These are phyloP conservation scores for Aspergillus sojae DNA, from an alignment of 2,329 filamentous ascomycete species.

Conservation along the genomic window DNA sequence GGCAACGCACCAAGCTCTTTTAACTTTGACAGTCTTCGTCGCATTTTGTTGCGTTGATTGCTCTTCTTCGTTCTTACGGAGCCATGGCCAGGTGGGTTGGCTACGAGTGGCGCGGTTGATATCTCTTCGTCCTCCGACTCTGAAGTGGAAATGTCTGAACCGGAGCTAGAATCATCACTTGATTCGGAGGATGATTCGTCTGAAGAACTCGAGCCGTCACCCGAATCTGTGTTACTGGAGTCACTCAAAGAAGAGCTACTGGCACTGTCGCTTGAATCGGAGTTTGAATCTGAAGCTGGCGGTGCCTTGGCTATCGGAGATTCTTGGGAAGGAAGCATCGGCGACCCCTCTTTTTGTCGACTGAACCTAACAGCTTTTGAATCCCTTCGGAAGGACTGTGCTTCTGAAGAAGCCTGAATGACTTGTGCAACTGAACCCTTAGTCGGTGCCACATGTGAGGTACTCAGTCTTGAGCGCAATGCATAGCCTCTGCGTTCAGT, in stretches of 20 bases:
- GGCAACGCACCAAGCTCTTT: conserved; percentile 58
- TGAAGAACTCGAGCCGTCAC: conserved; percentile 24
- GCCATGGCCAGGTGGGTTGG: conserved; percentile 53
- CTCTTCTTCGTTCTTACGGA: conserved; percentile 54
- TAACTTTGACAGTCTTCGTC: conserved; percentile 53
- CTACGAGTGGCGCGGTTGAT: conserved; percentile 20
- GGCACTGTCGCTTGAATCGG: conserved; percentile 4
- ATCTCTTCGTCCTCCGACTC: conserved; percentile 39
- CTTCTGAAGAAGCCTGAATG: conserved; percentile 21
- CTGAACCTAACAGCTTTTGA: conserved; percentile 40
- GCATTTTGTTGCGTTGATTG: conserved; percentile 57
- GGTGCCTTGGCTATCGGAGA: conserved; percentile 18
- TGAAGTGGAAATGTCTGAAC: conserved; percentile 30
- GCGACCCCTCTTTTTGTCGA: conserved; percentile 15
- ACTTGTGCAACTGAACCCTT: conserved; percentile 15
- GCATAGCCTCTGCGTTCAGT: conserved; percentile 9
- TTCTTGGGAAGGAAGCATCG: conserved; percentile 14
- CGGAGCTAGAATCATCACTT: conserved; percentile 33
- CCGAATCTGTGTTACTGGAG: conserved; percentile 20
- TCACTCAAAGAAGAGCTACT: conserved; percentile 37
- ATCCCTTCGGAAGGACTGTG: conserved; percentile 28
- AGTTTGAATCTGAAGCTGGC: conserved; percentile 8
- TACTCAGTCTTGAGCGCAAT: conserved; percentile 17
- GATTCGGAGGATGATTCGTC: conserved; percentile 37
- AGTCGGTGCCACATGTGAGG: conserved; percentile 6